Conservation (phyloP, 225 moss, liverwort and hornwort species). For the Straminergon stramineum region DNA sequence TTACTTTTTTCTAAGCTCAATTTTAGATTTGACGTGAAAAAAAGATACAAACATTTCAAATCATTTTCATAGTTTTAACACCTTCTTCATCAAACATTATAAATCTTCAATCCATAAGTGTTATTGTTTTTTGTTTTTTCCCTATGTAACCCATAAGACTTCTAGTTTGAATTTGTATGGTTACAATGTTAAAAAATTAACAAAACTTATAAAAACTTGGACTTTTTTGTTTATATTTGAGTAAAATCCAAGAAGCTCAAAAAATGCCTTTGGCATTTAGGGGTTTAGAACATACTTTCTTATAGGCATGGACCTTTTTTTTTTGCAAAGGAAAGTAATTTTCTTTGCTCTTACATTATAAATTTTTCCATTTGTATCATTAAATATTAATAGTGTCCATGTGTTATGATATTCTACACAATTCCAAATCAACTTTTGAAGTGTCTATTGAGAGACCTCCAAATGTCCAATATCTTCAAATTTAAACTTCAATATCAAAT, state of each 20-base stretch:
- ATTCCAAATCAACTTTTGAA: neutral
- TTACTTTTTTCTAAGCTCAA: neutral
- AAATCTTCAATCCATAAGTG: neutral
- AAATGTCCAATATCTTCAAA: neutral
- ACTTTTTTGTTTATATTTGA: neutral
- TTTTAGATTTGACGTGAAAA: neutral
- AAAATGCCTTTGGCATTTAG: neutral
- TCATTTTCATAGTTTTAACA: too few species aligned
- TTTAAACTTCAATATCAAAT: too few species aligned
- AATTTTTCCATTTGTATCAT: neutral
- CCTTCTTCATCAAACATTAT: neutral
- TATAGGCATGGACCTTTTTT: neutral
- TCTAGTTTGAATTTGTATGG: rapidly evolving
- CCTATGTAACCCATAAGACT: rapidly evolving
- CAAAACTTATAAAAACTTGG: neutral
- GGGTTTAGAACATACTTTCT: rapidly evolving
- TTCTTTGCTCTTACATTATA: neutral
- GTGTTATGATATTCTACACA: neutral
- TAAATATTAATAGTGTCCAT: neutral
- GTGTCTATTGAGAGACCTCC: neutral
- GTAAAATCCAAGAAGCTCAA: neutral
- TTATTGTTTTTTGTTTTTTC: rapidly evolving
- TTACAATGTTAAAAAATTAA: neutral
- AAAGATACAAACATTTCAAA: rapidly evolving
- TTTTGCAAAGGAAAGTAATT: neutral